Percentiles rank a stretch among this genome's conserved stretches.
phyloP scores from a whole-genome alignment of 345 rosid genomes.

The Diplotaxis tenuifolia region DNA sequence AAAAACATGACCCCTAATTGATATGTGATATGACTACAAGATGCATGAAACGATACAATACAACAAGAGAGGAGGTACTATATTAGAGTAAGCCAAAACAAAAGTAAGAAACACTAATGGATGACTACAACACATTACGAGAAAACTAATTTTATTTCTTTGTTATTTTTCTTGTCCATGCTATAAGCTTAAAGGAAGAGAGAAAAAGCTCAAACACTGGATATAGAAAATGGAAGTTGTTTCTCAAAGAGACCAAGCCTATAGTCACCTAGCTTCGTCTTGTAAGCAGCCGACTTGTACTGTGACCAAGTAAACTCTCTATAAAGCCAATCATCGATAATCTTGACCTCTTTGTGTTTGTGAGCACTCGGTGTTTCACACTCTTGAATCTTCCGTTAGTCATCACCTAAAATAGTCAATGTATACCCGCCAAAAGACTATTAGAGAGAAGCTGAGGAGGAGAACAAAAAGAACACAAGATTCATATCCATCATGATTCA shows the following conservation, averaged over 20 bases:
- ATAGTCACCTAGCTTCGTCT: slow-evolving; percentile 63
- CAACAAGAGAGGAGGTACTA: no score
- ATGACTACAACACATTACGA: not conserved
- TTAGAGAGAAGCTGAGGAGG: no score
- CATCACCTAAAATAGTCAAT: slow-evolving; percentile 53
- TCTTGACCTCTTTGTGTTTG: slow-evolving; percentile 52
- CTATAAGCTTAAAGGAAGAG: slow-evolving; percentile 30
- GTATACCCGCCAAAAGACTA: not conserved
- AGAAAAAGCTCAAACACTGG: not conserved
- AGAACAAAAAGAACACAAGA: no score
- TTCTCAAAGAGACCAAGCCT: slow-evolving; percentile 71
- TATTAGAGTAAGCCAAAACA: no score
- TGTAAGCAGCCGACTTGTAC: slow-evolving; percentile 65
- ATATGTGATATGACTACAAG: no score
- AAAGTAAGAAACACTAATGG: not conserved
- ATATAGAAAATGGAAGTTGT: slow-evolving; percentile 16
- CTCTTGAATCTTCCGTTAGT: slow-evolving; percentile 81
- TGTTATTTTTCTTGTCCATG: not conserved
- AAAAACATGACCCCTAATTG: no score
- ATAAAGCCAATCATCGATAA: slow-evolving; percentile 74
- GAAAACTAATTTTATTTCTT: no score
- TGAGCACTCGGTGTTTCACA: slow-evolving; percentile 78
- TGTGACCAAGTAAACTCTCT: slow-evolving; percentile 75
- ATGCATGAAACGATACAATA: no score
- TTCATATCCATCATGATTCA: not conserved